Evolutionary conservation across 2,329 filamentous ascomycete species (phyloP).

Genomic region (Ceratocystis papillata): DNA sequence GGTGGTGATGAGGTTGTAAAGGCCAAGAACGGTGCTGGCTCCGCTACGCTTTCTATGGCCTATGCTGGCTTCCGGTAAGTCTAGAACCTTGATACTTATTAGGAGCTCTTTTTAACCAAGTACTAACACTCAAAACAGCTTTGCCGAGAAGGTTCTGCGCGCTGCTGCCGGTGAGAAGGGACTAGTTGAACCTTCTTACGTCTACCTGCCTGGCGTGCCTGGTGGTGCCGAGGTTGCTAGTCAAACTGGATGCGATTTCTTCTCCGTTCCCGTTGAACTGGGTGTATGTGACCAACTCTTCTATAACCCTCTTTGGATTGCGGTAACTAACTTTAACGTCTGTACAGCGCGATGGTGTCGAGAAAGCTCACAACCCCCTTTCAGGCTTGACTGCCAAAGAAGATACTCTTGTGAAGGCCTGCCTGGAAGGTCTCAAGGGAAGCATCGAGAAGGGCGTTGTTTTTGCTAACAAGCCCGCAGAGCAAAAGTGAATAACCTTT

Average conservation of each 20-base stretch:
- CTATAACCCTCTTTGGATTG: neutral
- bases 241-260: constrained; percentile 78
- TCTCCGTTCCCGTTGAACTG: constrained; percentile 91
- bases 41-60: constrained; percentile 87
- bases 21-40: constrained; percentile 85
- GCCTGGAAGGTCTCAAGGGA: constrained; percentile 67
- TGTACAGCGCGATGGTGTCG: constrained; percentile 62
- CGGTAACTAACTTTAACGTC: constrained; percentile 28
- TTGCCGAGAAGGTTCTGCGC: constrained; percentile 88
- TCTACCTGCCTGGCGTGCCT: constrained; percentile 83
- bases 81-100: neutral
- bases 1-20: constrained; percentile 95
- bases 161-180: constrained; percentile 81
- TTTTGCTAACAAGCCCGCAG: constrained; percentile 74
- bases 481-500: constrained; percentile 57
- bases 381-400: constrained; percentile 70
- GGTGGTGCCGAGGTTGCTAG: constrained; percentile 80
- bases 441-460: constrained; percentile 92
- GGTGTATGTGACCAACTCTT: constrained; percentile 55
- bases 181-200: constrained; percentile 86
- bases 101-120: constrained; percentile 30
- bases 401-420: constrained; percentile 71
- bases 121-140: constrained; percentile 37
- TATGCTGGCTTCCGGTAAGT: constrained; percentile 82
- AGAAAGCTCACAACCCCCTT: constrained; percentile 76